These are phyloP conservation scores for Lipomyces yamadae DNA, from an alignment of 805 yeast species.

Conservation along the genomic window DNA sequence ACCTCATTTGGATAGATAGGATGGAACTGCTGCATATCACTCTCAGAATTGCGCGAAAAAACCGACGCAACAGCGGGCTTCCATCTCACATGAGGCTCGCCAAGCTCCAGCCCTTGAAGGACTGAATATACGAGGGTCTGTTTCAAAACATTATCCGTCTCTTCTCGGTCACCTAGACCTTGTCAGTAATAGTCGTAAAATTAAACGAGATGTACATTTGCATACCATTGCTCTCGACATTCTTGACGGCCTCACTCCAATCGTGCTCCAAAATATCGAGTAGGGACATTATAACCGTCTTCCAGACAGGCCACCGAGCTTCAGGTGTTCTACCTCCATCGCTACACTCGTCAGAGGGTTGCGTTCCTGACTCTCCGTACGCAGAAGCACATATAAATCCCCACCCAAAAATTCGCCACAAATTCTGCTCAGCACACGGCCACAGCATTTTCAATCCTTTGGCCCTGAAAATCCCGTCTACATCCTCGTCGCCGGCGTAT, in stretches of 20 bases:
- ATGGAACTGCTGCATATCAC: constrained; percentile 13
- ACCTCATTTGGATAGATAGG: constrained; percentile 30
- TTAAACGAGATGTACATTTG: not conserved
- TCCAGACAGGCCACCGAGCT: constrained; percentile 30
- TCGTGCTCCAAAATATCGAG: constrained; percentile 22
- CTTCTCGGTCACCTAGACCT: not conserved
- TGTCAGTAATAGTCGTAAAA: not conserved
- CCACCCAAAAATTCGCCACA: constrained; percentile 33
- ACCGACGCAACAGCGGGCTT: constrained; percentile 27
- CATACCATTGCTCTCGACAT: constrained; percentile 1
- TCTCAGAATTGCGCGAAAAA: constrained; percentile 14
- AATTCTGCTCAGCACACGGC: constrained; percentile 22
- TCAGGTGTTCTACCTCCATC: constrained; percentile 16
- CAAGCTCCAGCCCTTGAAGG: constrained; percentile 12
- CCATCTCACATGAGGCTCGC: constrained; percentile 20
- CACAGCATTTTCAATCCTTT: constrained; percentile 20
- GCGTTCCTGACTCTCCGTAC: constrained; percentile 3
- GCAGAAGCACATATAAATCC: constrained; percentile 30
- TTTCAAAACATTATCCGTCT: not conserved
- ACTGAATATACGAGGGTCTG: constrained; percentile 11
- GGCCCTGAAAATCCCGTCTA: constrained; percentile 4
- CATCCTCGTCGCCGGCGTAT: not conserved
- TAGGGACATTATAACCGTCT: constrained; percentile 7
- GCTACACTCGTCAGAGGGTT: not conserved
- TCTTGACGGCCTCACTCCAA: constrained; percentile 16